These are phyloP conservation scores for Pelargonium australe DNA, from an alignment of 441 rosid genomes.

Conservation along the genomic window DNA sequence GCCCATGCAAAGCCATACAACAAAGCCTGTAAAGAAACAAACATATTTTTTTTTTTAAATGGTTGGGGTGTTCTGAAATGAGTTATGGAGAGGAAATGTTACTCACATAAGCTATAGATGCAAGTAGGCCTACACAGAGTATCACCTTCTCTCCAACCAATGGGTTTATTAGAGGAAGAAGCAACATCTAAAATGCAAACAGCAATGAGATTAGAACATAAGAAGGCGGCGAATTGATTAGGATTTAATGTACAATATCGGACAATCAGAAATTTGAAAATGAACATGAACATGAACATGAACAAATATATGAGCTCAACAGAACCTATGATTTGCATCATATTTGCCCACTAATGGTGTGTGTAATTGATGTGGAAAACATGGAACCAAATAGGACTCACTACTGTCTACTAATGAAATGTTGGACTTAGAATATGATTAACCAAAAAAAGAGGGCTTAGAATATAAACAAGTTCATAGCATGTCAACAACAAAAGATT, in stretches of 20 bases:
- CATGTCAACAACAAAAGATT: not conserved
- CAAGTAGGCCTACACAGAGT: conserved; percentile 3
- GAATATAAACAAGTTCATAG: too few relatives aligned
- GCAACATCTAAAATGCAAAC: not conserved
- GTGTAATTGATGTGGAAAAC: too few relatives aligned
- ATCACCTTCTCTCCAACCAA: conserved; percentile 7
- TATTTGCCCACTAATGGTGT: too few relatives aligned
- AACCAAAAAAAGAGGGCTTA: too few relatives aligned
- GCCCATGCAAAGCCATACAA: conserved; percentile 3
- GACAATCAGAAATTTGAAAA: not conserved
- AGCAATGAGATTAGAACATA: not conserved
- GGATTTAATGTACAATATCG: not conserved
- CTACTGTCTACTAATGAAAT: too few relatives aligned
- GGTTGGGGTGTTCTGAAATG: not conserved
- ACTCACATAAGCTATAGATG: conserved; percentile 9
- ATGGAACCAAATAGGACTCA: too few relatives aligned
- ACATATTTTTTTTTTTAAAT: not conserved
- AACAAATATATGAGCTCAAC: too few relatives aligned
- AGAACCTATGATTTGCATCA: too few relatives aligned
- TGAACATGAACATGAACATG: too few relatives aligned
- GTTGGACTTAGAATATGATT: too few relatives aligned
- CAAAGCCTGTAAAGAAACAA: not conserved
- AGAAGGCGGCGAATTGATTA: too few relatives aligned
- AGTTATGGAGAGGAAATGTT: not conserved
- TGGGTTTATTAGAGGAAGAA: conserved; percentile 5